Percentiles rank a stretch among this genome's conserved stretches.
Evolutionary conservation across 371 early-diverging fungal species (phyloP).

Genomic region (Mucor velutinosus): DNA sequence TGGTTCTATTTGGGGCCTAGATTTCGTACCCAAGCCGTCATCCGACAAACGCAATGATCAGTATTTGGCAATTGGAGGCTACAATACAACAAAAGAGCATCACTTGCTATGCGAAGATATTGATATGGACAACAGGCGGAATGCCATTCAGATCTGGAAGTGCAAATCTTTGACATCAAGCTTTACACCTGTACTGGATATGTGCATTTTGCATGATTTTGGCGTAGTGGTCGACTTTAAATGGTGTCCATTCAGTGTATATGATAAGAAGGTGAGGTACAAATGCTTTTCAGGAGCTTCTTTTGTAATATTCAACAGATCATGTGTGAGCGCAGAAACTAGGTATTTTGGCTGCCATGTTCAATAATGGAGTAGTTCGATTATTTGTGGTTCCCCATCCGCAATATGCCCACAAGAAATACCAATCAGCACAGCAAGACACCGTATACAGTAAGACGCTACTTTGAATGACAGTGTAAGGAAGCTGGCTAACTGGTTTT

Average conservation of each 20-base stretch:
- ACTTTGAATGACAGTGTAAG: background rate
- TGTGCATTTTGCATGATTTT: constrained; percentile 61
- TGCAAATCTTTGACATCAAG: constrained; percentile 6
- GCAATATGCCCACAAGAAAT: background rate
- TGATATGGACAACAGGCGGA: constrained; percentile 10
- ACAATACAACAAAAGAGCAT: constrained; percentile 46
- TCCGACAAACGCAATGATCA: constrained; percentile 34
- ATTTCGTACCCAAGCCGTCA: constrained; percentile 57
- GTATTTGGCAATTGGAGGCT: constrained; percentile 68
- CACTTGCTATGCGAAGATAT: constrained; percentile 35
- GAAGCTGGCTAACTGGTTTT: background rate
- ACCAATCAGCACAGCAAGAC: background rate
- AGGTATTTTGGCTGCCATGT: constrained; percentile 59
- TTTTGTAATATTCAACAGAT: background rate
- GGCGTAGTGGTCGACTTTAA: constrained; percentile 57
- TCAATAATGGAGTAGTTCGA: constrained; percentile 59
- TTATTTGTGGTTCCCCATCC: constrained; percentile 65
- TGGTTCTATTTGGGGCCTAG: constrained; percentile 66
- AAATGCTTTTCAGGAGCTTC: background rate
- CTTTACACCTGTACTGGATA: constrained; percentile 39
- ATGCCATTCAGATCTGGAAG: constrained; percentile 64
- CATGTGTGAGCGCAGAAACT: constrained; percentile 24
- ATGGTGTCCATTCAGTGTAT: constrained; percentile 62
- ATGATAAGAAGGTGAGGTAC: constrained; percentile 32
- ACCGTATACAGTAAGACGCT: constrained; percentile 31